These are phyloP conservation scores for Fusarium pilosicola DNA, from an alignment of 2,329 filamentous ascomycete genomes.

Conservation along the genomic window DNA sequence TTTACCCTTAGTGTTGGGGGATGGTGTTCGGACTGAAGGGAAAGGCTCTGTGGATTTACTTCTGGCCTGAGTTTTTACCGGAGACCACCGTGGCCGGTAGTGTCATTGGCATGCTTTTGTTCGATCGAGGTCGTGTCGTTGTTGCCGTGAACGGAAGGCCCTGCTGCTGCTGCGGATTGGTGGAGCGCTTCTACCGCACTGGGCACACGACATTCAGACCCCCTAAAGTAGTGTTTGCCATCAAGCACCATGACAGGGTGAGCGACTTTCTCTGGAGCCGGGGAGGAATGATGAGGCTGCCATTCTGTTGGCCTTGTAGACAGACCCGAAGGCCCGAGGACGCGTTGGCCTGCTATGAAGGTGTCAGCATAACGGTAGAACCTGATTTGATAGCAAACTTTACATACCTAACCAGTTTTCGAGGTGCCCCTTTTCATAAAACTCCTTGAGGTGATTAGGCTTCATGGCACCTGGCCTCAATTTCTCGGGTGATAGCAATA, in stretches of 20 bases:
- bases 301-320: slow-evolving; percentile 40
- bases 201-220: neutral
- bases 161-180: slow-evolving; percentile 44
- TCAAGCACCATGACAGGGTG: slow-evolving; percentile 32
- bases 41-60: slow-evolving; percentile 17
- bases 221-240: slow-evolving; percentile 44
- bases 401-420: slow-evolving; percentile 53
- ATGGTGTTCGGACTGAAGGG: neutral
- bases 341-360: slow-evolving; percentile 43
- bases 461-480: slow-evolving; percentile 8
- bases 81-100: neutral
- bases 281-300: slow-evolving; percentile 34
- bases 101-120: neutral
- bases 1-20: neutral
- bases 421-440: slow-evolving; percentile 40
- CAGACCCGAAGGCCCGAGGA: slow-evolving; percentile 44
- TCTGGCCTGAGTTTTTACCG: neutral
- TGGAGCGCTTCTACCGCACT: slow-evolving; percentile 44
- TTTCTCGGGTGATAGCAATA: slow-evolving; percentile 37
- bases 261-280: slow-evolving; percentile 25
- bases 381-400: neutral
- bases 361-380: slow-evolving; percentile 22
- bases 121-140: neutral
- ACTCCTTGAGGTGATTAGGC: slow-evolving; percentile 43
- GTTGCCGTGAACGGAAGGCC: slow-evolving; percentile 25